Conservation (phyloP, 805 yeast genomes). For the Starmerella riodocensis region DNA sequence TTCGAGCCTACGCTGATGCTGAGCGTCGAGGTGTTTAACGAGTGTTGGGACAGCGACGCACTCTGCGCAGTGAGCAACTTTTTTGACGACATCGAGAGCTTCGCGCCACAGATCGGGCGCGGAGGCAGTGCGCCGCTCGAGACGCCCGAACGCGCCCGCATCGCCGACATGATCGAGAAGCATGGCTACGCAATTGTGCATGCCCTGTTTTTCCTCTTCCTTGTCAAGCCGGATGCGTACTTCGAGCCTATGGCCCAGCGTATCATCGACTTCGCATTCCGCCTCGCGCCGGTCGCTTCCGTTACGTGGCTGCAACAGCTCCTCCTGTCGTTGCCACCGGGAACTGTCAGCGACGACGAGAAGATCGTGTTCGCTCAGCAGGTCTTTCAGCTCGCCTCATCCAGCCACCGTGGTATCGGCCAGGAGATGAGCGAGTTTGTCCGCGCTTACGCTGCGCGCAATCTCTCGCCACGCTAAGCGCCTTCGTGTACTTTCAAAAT, state of each 20-base stretch:
- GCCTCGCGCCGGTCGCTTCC: constrained; percentile 31
- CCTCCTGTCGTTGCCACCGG: constrained; percentile 44
- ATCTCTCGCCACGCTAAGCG: constrained; percentile 16
- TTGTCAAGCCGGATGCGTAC: constrained; percentile 45
- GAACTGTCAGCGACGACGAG: constrained; percentile 55
- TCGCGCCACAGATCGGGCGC: background rate
- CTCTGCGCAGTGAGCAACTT: constrained; percentile 57
- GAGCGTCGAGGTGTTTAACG: constrained; percentile 10
- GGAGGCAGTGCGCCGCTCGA: constrained; percentile 17
- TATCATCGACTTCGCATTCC: constrained; percentile 18
- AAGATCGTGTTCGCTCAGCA: constrained; percentile 41
- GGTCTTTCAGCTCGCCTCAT: constrained; percentile 27
- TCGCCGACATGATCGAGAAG: constrained; percentile 33
- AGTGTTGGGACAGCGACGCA: constrained; percentile 52
- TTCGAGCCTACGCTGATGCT: constrained; percentile 32
- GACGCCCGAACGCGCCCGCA: constrained; percentile 39
- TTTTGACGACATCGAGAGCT: constrained; percentile 49
- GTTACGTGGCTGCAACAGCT: constrained; percentile 53
- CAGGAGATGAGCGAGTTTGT: constrained; percentile 58
- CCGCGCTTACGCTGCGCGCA: constrained; percentile 27
- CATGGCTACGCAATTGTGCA: constrained; percentile 45
- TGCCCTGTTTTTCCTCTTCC: constrained; percentile 55
- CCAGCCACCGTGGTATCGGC: constrained; percentile 65
- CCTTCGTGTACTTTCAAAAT: too few relatives aligned
- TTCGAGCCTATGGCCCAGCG: constrained; percentile 15